Conservation (phyloP, 345 rosid genomes). For the Citrus reticulata region DNA sequence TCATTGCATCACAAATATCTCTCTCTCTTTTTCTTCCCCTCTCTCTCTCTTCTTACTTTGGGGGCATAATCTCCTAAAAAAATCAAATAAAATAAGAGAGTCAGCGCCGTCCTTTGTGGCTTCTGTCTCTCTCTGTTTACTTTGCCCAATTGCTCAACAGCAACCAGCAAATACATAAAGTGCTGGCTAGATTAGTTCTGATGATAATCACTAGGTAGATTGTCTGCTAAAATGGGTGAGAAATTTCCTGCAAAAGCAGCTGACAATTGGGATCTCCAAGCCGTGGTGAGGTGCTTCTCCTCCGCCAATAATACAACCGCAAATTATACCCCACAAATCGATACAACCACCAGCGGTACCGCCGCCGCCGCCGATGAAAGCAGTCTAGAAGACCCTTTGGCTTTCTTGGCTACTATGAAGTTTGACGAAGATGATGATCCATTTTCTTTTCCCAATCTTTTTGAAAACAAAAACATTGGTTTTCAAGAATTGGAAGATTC, state of each 20-base stretch:
- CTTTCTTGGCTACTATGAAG: constrained; percentile 33
- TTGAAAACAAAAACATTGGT: constrained; percentile 8
- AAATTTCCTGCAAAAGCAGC: constrained; percentile 23
- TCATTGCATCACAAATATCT: constrained; percentile 38
- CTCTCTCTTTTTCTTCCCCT: constrained; percentile 28
- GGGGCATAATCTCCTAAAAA: background rate
- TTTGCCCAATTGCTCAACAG: constrained; percentile 7
- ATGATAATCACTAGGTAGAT: constrained; percentile 24
- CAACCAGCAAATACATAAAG: background rate
- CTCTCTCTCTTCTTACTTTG: background rate
- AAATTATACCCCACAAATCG: background rate
- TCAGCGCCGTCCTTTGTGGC: constrained; percentile 71
- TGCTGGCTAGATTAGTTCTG: background rate
- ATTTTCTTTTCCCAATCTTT: constrained; percentile 32
- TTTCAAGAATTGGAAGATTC: constrained; percentile 54
- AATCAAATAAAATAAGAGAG: constrained; percentile 26
- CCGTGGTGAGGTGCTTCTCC: constrained; percentile 69
- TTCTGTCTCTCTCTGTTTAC: constrained; percentile 23
- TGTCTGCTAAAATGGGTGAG: constrained; percentile 4
- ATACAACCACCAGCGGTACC: background rate
- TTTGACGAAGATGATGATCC: constrained; percentile 34
- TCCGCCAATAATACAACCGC: constrained; percentile 15
- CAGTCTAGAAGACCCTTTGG: constrained; percentile 22
- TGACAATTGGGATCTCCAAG: constrained; percentile 80
- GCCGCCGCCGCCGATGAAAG: background rate